Base-by-base conservation (phyloP, 78 protist genomes). In the Corallochytrium limacisporum region DNA sequence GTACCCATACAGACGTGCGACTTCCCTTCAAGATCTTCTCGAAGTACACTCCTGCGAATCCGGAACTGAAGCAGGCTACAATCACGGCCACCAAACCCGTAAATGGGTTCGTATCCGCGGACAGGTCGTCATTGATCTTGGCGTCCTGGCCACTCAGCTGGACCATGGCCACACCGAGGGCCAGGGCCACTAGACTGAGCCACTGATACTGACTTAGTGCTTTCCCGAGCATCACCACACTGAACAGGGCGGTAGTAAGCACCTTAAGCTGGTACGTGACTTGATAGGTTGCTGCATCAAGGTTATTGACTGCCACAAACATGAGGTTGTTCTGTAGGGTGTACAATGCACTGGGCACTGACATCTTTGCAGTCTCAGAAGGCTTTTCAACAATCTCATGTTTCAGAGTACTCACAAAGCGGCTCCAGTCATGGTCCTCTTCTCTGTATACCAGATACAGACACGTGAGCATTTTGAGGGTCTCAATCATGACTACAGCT, bases 241-340 rank as follows among this genome's bases (percentile, higher is more conserved):
- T 44, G 56, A 78, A 78, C 22, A 84, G 10, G 42, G 85, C 89
- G 12, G 89, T 84, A 10, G 81, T 62, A 6, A 84, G 40, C 32
- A 84, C 29, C 42, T 84, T 84, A 33, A 78, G 65, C 47, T 84
- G 89, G 73, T 84, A 84, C 36, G 82, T 74, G 35, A 84, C 76
- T 50, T 75, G 82, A 62, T 50, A 77, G 16, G 75, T 56, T 9
- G 81, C 80, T 0, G 83, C 80, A 8, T 80, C 86, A 8, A 85
- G 72, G 44, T 85, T 63, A 24, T 63, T n/a, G 22, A 57, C 67
- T 6, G 86, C 86, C 12, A 80, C 43, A 46, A 55, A 85, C 37
- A 59, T 81, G 13, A 85, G 63, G 54, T 75, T 79, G 56, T 65
- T 65, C 46, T 85, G 90, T 1, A 85, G 5, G 16, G 78, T 73